Percentiles rank a stretch among this genome's conserved stretches.
Conservation (phyloP, 2,329 filamentous ascomycete genomes). For the Aspergillus udagawae region DNA sequence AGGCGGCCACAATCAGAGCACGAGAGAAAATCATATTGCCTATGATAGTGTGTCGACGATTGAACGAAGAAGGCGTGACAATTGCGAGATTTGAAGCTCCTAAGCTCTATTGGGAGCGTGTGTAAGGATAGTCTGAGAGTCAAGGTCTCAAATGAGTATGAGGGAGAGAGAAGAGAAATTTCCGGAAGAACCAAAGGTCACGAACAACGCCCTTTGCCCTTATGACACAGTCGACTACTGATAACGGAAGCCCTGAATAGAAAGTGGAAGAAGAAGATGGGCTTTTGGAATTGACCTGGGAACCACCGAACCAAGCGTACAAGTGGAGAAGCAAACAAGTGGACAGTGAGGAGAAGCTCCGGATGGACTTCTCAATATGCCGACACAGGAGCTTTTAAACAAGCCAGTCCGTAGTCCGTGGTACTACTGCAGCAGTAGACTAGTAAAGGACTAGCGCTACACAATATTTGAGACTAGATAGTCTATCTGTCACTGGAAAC, state of each 20-base stretch:
- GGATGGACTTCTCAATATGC: background rate
- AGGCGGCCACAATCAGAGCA: slow-evolving; percentile 30
- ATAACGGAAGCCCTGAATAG: background rate
- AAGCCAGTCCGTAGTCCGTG: background rate
- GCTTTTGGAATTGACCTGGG: background rate
- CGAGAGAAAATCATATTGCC: slow-evolving; percentile 23
- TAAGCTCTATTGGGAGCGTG: background rate
- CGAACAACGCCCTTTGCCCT: background rate
- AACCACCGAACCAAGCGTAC: background rate
- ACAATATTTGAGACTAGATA: background rate
- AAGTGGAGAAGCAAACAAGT: background rate
- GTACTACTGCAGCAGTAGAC: background rate
- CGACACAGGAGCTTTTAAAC: background rate
- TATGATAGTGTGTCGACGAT: slow-evolving; percentile 1
- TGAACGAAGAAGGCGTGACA: background rate
- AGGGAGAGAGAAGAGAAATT: background rate
- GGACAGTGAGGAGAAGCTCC: background rate
- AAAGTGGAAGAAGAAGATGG: background rate
- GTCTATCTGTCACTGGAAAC: background rate
- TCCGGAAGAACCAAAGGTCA: background rate
- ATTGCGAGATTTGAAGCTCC: background rate
- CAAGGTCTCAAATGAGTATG: background rate
- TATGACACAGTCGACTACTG: background rate
- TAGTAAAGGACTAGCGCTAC: background rate
- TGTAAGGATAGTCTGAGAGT: background rate